Evolutionary conservation across 1,284 basidiomycete species (phyloP).

Genomic region (Retiboletus flavoniger): DNA sequence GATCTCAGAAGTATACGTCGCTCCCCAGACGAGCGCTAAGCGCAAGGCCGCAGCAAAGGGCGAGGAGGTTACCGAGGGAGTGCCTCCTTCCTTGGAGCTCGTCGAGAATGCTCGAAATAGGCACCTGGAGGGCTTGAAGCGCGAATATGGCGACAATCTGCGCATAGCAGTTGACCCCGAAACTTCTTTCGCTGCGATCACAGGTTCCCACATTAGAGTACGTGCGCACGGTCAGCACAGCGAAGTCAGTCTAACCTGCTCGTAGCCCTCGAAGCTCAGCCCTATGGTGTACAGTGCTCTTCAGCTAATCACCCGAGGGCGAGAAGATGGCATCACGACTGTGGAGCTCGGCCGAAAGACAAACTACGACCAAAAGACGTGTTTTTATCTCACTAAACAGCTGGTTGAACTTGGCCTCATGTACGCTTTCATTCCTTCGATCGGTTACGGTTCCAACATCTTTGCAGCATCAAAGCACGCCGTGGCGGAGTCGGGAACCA

Average conservation of each 20-base stretch:
- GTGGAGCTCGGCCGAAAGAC: constrained; percentile 75
- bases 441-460: constrained; percentile 2
- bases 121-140: constrained; percentile 53
- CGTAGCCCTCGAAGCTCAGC: constrained; percentile 73
- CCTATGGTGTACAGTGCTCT: constrained; percentile 83
- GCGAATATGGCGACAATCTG: constrained; percentile 58
- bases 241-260: constrained; percentile 6
- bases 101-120: constrained; percentile 53
- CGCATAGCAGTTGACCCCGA: constrained; percentile 75
- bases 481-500: constrained; percentile 75
- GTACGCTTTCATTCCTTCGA: constrained; percentile 45
- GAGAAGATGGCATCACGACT: constrained; percentile 75
- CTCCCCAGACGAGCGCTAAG: constrained; percentile 64
- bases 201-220: constrained; percentile 79
- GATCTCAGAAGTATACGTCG: constrained; percentile 68
- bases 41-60: constrained; percentile 60
- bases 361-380: constrained; percentile 87
- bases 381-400: constrained; percentile 80
- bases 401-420: constrained; percentile 70
- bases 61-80: constrained; percentile 44
- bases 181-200: constrained; percentile 73
- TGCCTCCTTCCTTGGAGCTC: constrained; percentile 47
- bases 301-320: constrained; percentile 79
- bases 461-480: constrained; percentile 64
- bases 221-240: constrained; percentile 24